Percentiles rank a stretch among this genome's conserved stretches.
Evolutionary conservation across 768 basidiomycete species (phyloP).

Genomic region (Strobilomyces echinocephalus): DNA sequence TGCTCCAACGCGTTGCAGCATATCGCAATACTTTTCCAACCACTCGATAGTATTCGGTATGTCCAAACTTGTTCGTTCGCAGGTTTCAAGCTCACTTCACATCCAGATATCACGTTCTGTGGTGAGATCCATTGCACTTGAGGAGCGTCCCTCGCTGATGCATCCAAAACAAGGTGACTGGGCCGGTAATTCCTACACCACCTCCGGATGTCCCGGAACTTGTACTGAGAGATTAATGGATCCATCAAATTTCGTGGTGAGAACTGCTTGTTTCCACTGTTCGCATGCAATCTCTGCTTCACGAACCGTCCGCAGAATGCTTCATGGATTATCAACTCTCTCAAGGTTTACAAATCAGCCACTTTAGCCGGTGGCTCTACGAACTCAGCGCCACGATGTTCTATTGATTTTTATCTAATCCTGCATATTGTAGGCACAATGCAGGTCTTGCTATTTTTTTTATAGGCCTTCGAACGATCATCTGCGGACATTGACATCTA

Average conservation of each 20-base stretch:
- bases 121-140: slow-evolving; percentile 39
- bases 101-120: slow-evolving; percentile 75
- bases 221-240: slow-evolving; percentile 60
- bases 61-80: slow-evolving; percentile 24
- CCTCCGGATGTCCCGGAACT: slow-evolving; percentile 70
- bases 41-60: slow-evolving; percentile 74
- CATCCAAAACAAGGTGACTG: slow-evolving; percentile 56
- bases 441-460: slow-evolving; percentile 11
- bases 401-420: slow-evolving; percentile 3
- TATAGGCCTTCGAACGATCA: slow-evolving; percentile 12
- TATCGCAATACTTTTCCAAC: slow-evolving; percentile 54
- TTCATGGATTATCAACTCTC: slow-evolving; percentile 72
- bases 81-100: slow-evolving; percentile 13
- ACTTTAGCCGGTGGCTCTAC: slow-evolving; percentile 37
- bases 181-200: slow-evolving; percentile 78
- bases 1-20: slow-evolving; percentile 50
- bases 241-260: slow-evolving; percentile 67
- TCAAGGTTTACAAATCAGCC: slow-evolving; percentile 70
- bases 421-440: slow-evolving; percentile 14
- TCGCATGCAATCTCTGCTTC: neutral
- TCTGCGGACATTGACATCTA: slow-evolving; percentile 1
- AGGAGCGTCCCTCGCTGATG: slow-evolving; percentile 4
- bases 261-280: slow-evolving; percentile 19
- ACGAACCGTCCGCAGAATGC: slow-evolving; percentile 51
- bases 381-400: slow-evolving; percentile 4